phyloP scores from a whole-genome alignment of 345 rosid species.

The Eucalyptus microcorys region DNA sequence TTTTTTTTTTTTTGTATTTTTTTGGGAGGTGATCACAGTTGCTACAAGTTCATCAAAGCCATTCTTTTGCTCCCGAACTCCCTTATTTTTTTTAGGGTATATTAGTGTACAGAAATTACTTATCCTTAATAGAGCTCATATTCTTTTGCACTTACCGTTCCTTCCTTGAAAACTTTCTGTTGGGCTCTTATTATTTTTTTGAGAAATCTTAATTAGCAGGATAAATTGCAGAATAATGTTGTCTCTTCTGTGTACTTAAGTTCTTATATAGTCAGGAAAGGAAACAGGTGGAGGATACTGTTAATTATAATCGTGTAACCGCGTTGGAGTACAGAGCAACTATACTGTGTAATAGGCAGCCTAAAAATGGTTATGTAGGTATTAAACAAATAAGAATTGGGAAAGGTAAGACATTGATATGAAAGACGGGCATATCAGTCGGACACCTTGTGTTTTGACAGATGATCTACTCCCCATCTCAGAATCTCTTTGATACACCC shows the following conservation, averaged over 20 bases:
- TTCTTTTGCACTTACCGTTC: neutral
- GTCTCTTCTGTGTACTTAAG: neutral
- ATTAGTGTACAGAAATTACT: neutral
- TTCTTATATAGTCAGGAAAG: neutral
- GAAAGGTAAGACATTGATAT: too few relatives aligned
- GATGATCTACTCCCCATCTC: neutral
- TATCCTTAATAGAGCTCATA: neutral
- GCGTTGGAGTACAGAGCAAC: fast-evolving
- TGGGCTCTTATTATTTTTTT: neutral
- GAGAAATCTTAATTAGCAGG: neutral
- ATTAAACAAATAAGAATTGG: too few relatives aligned
- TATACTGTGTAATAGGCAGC: too few relatives aligned
- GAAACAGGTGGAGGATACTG: neutral
- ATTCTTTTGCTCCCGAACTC: neutral
- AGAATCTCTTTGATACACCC: neutral
- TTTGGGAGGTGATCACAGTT: neutral
- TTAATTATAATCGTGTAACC: neutral
- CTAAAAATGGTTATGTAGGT: neutral
- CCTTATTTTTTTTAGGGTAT: too few relatives aligned
- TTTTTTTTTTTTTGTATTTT: too few relatives aligned
- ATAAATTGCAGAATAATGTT: neutral
- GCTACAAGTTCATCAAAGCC: neutral
- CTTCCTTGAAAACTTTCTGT: neutral
- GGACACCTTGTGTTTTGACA: too few relatives aligned
- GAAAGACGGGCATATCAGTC: too few relatives aligned